Evolutionary conservation across 2,329 filamentous ascomycete species (phyloP).

Genomic region (Epichloe amarillans): DNA sequence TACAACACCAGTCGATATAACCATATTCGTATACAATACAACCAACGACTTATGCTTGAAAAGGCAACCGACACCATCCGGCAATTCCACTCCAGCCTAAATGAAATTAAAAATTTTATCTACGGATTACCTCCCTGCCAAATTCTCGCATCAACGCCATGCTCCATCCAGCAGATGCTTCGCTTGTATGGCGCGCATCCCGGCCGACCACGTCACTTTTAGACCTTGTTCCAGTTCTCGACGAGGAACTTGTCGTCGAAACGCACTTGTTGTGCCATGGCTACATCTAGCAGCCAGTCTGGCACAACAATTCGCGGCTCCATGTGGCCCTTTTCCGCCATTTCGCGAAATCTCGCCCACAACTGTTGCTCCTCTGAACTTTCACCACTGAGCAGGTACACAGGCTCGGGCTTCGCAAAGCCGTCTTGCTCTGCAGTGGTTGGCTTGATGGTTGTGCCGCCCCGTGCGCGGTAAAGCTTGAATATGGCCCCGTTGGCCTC

Average conservation of each 20-base stretch:
- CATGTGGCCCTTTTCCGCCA: conserved; percentile 69
- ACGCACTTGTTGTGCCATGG: conserved; percentile 74
- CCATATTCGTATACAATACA: not conserved
- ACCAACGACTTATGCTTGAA: not conserved
- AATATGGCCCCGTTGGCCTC: conserved; percentile 81
- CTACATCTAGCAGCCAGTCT: conserved; percentile 83
- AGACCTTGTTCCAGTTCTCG: conserved; percentile 26
- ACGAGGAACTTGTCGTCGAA: conserved; percentile 50
- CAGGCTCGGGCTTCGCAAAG: conserved; percentile 49
- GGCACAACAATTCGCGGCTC: conserved; percentile 66
- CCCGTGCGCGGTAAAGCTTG: conserved; percentile 60
- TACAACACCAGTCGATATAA: not conserved
- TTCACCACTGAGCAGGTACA: conserved; percentile 69
- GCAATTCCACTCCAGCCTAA: not conserved
- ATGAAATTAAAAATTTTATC: not conserved
- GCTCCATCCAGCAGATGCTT: conserved; percentile 9
- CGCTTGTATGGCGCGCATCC: conserved; percentile 5
- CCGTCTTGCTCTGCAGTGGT: conserved; percentile 52
- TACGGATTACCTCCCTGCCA: too few species aligned
- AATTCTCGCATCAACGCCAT: not conserved
- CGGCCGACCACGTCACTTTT: conserved; percentile 5
- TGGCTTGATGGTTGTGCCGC: conserved; percentile 53
- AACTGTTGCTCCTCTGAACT: conserved; percentile 54
- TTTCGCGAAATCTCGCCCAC: conserved; percentile 68
- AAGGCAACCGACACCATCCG: not conserved